Evolutionary conservation across 345 rosid genomes (phyloP).

Genomic region (Populus davidiana): DNA sequence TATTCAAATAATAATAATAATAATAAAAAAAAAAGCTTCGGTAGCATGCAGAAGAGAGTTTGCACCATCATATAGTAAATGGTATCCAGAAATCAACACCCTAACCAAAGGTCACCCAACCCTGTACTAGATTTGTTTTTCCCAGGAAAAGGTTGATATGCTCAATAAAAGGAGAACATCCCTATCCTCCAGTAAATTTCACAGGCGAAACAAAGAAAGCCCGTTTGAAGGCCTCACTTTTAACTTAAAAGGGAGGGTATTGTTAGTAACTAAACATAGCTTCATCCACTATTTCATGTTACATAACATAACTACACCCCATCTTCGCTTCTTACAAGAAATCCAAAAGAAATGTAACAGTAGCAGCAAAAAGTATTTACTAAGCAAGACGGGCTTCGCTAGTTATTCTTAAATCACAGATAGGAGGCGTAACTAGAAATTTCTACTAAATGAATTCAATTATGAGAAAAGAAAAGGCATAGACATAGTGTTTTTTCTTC

Average conservation of each 20-base stretch:
- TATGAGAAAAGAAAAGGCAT: not conserved
- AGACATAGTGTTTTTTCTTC: not conserved
- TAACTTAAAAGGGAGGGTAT: no score
- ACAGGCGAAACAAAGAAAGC: not conserved
- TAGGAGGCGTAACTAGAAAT: not conserved
- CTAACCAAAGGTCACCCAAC: not conserved
- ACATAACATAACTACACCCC: not conserved
- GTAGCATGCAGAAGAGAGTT: not conserved
- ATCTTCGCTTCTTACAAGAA: not conserved
- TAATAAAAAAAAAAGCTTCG: no score
- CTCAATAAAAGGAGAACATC: not conserved
- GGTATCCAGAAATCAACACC: not conserved
- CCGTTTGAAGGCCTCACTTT: not conserved
- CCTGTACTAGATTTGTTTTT: no score
- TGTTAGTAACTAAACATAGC: no score
- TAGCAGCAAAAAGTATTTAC: no score
- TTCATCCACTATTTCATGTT: not conserved
- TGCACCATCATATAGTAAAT: not conserved
- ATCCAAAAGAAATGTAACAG: no score
- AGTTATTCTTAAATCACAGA: no score
- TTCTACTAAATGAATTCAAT: not conserved
- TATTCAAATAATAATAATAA: no score
- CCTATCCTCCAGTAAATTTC: not conserved
- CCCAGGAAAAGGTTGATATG: slow-evolving; percentile 7
- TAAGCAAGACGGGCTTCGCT: no score